Evolutionary conservation across 2,329 filamentous ascomycete species (phyloP), one percentile per base, ranked within the genome.

Genomic region (Beauveria sp.): DNA sequence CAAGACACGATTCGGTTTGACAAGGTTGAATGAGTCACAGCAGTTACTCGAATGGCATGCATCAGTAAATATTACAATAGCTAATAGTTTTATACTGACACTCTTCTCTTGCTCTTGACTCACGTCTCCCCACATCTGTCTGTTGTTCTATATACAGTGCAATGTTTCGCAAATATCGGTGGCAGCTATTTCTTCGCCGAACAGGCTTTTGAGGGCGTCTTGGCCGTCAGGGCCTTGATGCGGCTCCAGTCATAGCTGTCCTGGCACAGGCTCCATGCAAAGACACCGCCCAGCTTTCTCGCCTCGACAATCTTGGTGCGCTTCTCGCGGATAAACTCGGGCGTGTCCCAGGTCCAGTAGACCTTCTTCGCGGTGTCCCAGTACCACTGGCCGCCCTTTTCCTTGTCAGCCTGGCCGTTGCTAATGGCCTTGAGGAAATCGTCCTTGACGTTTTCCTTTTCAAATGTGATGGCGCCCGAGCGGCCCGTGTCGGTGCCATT

Each of bases 401-500:
- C 70, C 5, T 78, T 77, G 24, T 82, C 76, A 0, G 79, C 72
- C 46, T 73, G 65, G 18, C 77, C 75, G 28, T 77, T 67, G 4
- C 67, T 59, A 5, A 78, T 61, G 9, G 80, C 81, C 22, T 70
- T 70, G 26, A 70, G 65, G 71, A 82, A 82, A 43, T 67, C 22
- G 43, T 67, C 22, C 10, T 24, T 22, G n/a, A 43, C 72, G 64
- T 72, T 75, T 53, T 64, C 67, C 1, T 61, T 59, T 67, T 78
- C 75, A 41, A 77, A 78, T 3, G 75, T 78, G 43, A 71, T 61
- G 3, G 75, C 71, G 3, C 77, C 77, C 1, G 75, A 72, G 2
- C 70, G 81, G 1, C 83, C 82, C 0, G 82, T 78, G 67, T 89
- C 87, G 9, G 71, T 76, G 8, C 87, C 87, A 0, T 81, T 73